Evolutionary conservation across 2,329 filamentous ascomycete species (phyloP), one percentile per base, ranked within the genome.

Genomic region (Daldinia sp.): DNA sequence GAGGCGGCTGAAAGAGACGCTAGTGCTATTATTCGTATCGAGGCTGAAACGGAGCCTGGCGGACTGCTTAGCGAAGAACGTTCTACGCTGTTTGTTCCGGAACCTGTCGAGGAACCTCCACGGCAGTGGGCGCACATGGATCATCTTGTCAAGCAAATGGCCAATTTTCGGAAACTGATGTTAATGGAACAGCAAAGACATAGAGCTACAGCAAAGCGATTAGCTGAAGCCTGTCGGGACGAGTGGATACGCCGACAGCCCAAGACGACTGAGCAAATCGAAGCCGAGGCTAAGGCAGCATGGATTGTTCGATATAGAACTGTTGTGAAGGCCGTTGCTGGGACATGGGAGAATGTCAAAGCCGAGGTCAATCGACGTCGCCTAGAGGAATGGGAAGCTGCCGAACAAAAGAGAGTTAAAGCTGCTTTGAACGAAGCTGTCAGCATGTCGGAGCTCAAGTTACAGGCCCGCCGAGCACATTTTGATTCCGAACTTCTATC

Each of bases 91-190:
- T 96, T 92, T 73, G 85, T 90, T 18, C 92, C 92, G 0, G 92
- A 96, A 70, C 84, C 89, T 12, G 83, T 82, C 67, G 90, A 93
- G 63, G 92, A 97, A 74, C 92, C 92, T 0, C 87, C 89, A 0
- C 86, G 87, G 59, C 93, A 96, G 75, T 98, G 93, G 84, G 90
- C 92, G n/a, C 94, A 97, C 73, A 87, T 89, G 76, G 94, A 98
- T 76, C 93, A 98, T 77, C 85, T 98, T 60, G 85, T 92, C 51
- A 90, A 90, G 53, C 94, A 97, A 68, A 90, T 92, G 65, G 77
- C 91, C 12, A 91, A 94, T 73, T 95, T 98, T 74, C 89, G 93
- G 54, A 92, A 90, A 74, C 84, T 98, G 39, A 88, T 98, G 82
- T 81, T 90, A 2, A 88, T 89, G 64, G 96, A 99, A 78, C 92